These are phyloP conservation scores for Talaromyces amestolkiae DNA, from an alignment of 2,329 filamentous ascomycete genomes.

Conservation along the genomic window DNA sequence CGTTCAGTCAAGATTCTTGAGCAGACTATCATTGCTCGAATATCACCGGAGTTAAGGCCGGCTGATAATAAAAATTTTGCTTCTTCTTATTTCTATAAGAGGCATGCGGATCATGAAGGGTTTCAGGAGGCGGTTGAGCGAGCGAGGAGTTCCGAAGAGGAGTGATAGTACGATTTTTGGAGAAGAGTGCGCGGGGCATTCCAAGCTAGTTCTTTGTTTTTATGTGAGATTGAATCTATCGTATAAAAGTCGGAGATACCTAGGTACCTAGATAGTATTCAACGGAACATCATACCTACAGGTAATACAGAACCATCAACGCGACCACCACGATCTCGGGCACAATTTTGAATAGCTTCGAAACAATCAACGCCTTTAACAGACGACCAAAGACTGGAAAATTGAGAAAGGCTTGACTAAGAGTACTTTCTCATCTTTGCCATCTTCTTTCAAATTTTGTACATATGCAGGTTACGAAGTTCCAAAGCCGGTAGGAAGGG, in stretches of 20 bases:
- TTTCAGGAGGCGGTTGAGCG: slow-evolving; percentile 56
- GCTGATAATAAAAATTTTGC: slow-evolving; percentile 47
- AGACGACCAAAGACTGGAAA: neutral
- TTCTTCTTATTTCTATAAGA: slow-evolving; percentile 69
- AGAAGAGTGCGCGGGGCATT: neutral
- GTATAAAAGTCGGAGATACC: neutral
- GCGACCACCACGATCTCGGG: neutral
- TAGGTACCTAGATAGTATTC: neutral
- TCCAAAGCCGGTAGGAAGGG: neutral
- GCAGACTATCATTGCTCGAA: slow-evolving; percentile 67
- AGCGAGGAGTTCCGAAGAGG: slow-evolving; percentile 5
- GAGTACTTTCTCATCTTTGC: neutral
- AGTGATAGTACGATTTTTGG: neutral
- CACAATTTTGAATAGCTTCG: neutral
- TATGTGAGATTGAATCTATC: neutral
- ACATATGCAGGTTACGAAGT: neutral
- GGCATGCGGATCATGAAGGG: slow-evolving; percentile 81
- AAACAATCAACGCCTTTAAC: neutral
- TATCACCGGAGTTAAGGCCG: slow-evolving; percentile 70
- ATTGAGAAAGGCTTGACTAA: neutral
- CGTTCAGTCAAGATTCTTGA: slow-evolving; percentile 74
- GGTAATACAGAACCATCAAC: neutral
- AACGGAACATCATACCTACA: neutral
- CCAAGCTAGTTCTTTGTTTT: neutral
- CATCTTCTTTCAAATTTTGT: neutral